These are phyloP conservation scores for Argentina anserina DNA, from an alignment of 306 rosid species.

Conservation along the genomic window DNA sequence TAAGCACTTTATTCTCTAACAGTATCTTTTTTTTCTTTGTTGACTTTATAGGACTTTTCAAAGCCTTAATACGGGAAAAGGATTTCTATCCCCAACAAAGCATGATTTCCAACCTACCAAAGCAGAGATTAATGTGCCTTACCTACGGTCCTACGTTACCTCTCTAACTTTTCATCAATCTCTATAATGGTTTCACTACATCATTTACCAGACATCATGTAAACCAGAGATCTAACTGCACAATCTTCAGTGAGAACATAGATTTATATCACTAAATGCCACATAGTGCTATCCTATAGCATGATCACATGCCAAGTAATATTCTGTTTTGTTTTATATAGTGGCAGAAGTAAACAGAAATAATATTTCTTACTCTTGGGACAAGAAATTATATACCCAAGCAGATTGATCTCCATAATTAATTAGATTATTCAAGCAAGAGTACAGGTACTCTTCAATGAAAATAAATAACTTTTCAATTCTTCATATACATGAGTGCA, in stretches of 20 bases:
- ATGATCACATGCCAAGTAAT: not conserved
- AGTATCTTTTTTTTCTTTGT: conserved; percentile 22
- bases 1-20: conserved; percentile 17
- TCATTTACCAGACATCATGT: conserved; percentile 16
- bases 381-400: not conserved
- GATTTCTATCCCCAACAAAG: conserved; percentile 29
- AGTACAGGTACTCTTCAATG: conserved; percentile 4
- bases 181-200: conserved; percentile 11
- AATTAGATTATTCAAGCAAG: conserved; percentile 9
- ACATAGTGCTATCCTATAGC: conserved; percentile 1
- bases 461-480: conserved; percentile 15
- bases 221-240: not conserved
- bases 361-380: not conserved
- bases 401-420: not conserved
- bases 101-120: conserved; percentile 16
- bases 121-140: conserved; percentile 27
- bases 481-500: conserved; percentile 21
- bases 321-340: not conserved
- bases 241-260: conserved; percentile 13
- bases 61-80: conserved; percentile 26
- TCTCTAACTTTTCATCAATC: conserved; percentile 16
- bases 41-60: conserved; percentile 32
- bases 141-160: too few species aligned
- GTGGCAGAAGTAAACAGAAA: not conserved
- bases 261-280: not conserved